These are phyloP conservation scores for Leucosporidium scottii DNA, from an alignment of 768 basidiomycete genomes.

Conservation along the genomic window DNA sequence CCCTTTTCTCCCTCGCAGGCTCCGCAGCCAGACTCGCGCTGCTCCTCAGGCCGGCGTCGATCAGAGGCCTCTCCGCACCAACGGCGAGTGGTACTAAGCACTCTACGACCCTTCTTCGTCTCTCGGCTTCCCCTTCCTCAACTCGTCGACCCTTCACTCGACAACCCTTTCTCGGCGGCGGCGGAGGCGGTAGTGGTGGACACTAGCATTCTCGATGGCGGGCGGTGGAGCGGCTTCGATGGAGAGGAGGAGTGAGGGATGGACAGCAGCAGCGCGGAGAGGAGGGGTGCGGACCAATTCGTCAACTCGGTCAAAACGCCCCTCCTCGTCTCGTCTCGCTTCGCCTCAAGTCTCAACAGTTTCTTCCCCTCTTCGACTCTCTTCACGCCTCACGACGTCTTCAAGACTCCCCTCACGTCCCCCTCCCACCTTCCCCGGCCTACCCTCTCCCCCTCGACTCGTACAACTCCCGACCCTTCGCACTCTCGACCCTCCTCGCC, in stretches of 20 bases:
- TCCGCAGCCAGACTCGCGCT: constrained; percentile 30
- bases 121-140: not conserved
- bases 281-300: not conserved
- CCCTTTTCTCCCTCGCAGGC: not conserved
- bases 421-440: too few species aligned
- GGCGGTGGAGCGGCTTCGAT: too few species aligned
- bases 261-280: not conserved
- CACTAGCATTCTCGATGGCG: too few species aligned
- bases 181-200: too few species aligned
- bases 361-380: too few species aligned
- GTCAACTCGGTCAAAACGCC: constrained; percentile 1
- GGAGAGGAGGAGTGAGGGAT: not conserved
- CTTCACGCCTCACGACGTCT: too few species aligned
- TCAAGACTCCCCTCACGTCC: too few species aligned
- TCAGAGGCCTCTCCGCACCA: constrained; percentile 11
- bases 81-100: constrained; percentile 29
- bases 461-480: too few species aligned
- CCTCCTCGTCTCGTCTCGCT: not conserved
- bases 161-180: not conserved
- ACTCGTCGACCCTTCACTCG: not conserved
- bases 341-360: too few species aligned
- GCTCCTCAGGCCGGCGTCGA: constrained; percentile 12
- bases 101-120: not conserved
- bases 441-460: too few species aligned
- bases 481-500: too few species aligned